phyloP scores from a whole-genome alignment of 1,284 basidiomycete species.

The Schizophyllum commune region DNA sequence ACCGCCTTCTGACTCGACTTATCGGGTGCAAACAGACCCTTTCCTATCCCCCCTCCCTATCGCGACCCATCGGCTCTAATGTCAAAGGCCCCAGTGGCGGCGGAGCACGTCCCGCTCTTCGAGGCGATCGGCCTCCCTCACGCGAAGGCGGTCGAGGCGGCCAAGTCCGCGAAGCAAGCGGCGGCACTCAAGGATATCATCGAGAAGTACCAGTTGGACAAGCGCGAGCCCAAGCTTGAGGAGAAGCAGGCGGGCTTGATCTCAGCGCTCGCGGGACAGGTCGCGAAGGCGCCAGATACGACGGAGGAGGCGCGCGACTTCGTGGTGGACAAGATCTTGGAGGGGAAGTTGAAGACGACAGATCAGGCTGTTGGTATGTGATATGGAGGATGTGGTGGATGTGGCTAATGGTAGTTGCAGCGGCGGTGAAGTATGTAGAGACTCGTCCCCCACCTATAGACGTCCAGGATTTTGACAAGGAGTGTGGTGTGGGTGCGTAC shows the following conservation, averaged over 20 bases:
- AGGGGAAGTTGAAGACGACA: slow-evolving; percentile 67
- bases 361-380: slow-evolving; percentile 81
- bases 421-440: slow-evolving; percentile 75
- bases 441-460: slow-evolving; percentile 55
- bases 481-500: slow-evolving; percentile 83
- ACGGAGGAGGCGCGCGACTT: slow-evolving; percentile 56
- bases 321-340: slow-evolving; percentile 61
- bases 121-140: slow-evolving; percentile 74
- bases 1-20: background rate
- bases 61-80: background rate
- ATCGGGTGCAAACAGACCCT: background rate
- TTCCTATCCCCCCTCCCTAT: background rate
- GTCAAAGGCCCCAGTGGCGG: background rate
- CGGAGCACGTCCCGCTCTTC: slow-evolving; percentile 50
- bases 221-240: slow-evolving; percentile 41
- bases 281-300: slow-evolving; percentile 43
- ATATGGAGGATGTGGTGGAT: background rate
- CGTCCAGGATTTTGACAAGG: slow-evolving; percentile 68
- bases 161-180: slow-evolving; percentile 74
- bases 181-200: slow-evolving; percentile 67
- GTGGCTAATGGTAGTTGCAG: slow-evolving; percentile 30
- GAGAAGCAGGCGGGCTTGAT: slow-evolving; percentile 79
- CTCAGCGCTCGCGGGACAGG: slow-evolving; percentile 60
- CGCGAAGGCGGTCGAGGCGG: slow-evolving; percentile 78
- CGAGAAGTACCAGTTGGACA: slow-evolving; percentile 45